phyloP scores from a whole-genome alignment of 495 filamentous ascomycete genomes.

The Saxophila tyrrhenica region DNA sequence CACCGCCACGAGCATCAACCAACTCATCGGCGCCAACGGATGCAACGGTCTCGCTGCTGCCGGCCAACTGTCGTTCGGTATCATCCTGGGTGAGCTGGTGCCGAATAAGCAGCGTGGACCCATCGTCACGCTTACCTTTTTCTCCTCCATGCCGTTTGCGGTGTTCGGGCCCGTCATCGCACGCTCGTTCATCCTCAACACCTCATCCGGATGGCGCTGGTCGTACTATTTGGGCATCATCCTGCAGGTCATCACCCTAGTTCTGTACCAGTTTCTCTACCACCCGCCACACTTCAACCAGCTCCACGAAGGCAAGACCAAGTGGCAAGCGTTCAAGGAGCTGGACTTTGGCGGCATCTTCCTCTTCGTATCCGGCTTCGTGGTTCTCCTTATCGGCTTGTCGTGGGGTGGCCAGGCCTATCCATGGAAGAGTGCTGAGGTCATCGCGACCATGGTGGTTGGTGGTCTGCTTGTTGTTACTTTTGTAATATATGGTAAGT shows the following conservation, averaged over 20 bases:
- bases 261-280: constrained; percentile 26
- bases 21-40: constrained; percentile 24
- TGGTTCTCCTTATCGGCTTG: constrained; percentile 29
- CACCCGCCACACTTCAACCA: constrained; percentile 25
- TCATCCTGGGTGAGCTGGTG: constrained; percentile 24
- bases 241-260: constrained; percentile 30
- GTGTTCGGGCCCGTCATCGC: constrained; percentile 27
- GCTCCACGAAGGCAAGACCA: constrained; percentile 23
- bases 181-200: constrained; percentile 20
- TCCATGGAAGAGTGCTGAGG: constrained; percentile 39
- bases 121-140: constrained; percentile 18
- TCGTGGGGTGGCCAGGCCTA: constrained; percentile 40
- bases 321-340: constrained; percentile 26
- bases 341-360: constrained; percentile 31
- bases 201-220: constrained; percentile 40
- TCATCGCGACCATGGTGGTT: constrained; percentile 36
- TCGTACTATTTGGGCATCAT: constrained; percentile 69
- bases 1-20: constrained; percentile 21
- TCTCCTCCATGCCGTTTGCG: constrained; percentile 20
- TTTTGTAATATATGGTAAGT: constrained; percentile 33
- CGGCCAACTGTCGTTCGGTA: constrained; percentile 31
- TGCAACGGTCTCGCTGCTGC: constrained; percentile 23
- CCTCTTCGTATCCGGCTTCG: constrained; percentile 25
- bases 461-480: constrained; percentile 33
- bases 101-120: constrained; percentile 26